These are phyloP conservation scores for Bruguiera sexangula DNA, from an alignment of 345 rosid species.

Conservation along the genomic window DNA sequence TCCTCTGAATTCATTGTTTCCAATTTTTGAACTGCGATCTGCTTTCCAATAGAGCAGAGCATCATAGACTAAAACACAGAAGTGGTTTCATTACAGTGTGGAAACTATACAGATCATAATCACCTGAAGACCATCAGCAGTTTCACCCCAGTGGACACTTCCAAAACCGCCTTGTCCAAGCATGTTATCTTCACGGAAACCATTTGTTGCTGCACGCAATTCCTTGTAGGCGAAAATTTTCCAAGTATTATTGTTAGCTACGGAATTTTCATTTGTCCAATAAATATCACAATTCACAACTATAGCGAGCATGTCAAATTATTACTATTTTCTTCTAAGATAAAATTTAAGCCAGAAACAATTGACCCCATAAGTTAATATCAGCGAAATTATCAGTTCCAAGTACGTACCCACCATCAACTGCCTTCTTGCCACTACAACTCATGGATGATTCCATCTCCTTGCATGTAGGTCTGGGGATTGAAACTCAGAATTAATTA, in stretches of 20 bases:
- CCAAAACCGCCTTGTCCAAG: conserved; percentile 46
- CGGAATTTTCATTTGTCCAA: conserved; percentile 20
- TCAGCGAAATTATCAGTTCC: no score
- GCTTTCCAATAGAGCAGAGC: neutral
- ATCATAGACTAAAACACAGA: neutral
- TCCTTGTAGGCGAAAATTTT: conserved; percentile 72
- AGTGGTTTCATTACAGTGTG: no score
- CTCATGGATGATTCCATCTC: no score
- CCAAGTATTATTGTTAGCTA: conserved; percentile 43
- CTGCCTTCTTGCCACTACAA: conserved; percentile 20
- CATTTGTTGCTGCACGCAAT: conserved; percentile 56
- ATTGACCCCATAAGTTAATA: no score
- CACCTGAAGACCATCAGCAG: conserved; percentile 62
- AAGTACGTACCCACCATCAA: conserved; percentile 44
- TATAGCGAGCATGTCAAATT: no score
- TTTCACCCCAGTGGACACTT: conserved; percentile 70
- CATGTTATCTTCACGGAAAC: conserved; percentile 64
- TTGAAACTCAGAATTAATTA: neutral
- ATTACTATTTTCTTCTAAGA: no score
- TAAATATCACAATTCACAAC: neutral
- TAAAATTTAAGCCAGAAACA: neutral
- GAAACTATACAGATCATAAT: no score
- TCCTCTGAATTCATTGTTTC: conserved; percentile 65
- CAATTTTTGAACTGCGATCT: conserved; percentile 72
- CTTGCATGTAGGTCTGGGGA: no score